These are phyloP conservation scores for Orbilia blumenaviensis DNA, from an alignment of 2,329 filamentous ascomycete genomes.

Conservation along the genomic window DNA sequence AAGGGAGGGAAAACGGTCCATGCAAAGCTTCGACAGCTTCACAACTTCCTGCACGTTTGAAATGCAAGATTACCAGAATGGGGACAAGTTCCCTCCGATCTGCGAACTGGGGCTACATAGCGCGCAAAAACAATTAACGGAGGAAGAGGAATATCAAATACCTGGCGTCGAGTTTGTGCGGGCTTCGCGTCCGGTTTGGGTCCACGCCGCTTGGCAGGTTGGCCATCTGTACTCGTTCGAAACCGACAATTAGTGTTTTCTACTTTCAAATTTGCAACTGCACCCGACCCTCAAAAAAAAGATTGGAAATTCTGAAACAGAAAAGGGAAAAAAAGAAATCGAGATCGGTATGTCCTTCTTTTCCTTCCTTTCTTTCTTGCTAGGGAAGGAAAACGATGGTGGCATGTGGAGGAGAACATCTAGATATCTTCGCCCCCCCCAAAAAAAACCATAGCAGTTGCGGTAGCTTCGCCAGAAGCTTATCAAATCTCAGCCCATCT, in stretches of 20 bases:
- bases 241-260: not conserved
- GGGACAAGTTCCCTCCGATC: conserved; percentile 41
- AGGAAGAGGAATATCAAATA: conserved; percentile 66
- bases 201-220: conserved; percentile 85
- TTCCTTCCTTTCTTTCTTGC: too few species aligned
- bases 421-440: too few species aligned
- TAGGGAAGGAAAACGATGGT: too few species aligned
- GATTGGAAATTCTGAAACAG: conserved; percentile 36
- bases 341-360: too few species aligned
- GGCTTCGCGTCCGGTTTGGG: conserved; percentile 97
- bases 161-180: conserved; percentile 87
- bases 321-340: conserved; percentile 4
- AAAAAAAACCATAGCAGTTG: not conserved
- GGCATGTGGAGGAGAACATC: conserved; percentile 18
- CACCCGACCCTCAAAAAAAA: conserved; percentile 9
- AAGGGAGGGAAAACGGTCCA: too few species aligned
- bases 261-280: conserved; percentile 7
- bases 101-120: conserved; percentile 34
- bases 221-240: conserved; percentile 71
- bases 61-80: conserved; percentile 1
- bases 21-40: not conserved
- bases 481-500: conserved; percentile 48
- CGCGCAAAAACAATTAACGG: not conserved
- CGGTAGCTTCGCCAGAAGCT: conserved; percentile 29
- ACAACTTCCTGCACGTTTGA: not conserved